Percentiles rank a stretch among this genome's conserved stretches.
These are phyloP conservation scores for Fusarium sororula DNA, from an alignment of 2,329 filamentous ascomycete species.

Conservation along the genomic window DNA sequence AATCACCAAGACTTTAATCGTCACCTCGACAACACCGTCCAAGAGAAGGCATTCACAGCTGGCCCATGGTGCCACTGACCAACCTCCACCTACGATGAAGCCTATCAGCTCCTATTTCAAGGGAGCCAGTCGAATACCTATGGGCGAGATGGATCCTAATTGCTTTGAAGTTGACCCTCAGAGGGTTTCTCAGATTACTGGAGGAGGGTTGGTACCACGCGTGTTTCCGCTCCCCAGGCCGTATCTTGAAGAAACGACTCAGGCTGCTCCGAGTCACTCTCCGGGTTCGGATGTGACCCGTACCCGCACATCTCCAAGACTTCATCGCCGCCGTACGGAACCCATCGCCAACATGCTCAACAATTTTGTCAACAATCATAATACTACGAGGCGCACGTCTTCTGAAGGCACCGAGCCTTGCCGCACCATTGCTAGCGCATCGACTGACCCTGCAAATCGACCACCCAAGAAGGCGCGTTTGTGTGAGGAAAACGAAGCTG, in stretches of 20 bases:
- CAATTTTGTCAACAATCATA: slow-evolving; percentile 35
- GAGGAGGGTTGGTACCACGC: slow-evolving; percentile 60
- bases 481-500: slow-evolving; percentile 58
- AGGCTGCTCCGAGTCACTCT: slow-evolving; percentile 17
- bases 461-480: slow-evolving; percentile 67
- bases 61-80: slow-evolving; percentile 30
- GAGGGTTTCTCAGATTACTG: slow-evolving; percentile 58
- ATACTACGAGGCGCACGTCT: slow-evolving; percentile 23
- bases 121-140: slow-evolving; percentile 59
- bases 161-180: slow-evolving; percentile 65
- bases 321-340: slow-evolving; percentile 62
- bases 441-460: slow-evolving; percentile 44
- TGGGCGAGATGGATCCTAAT: slow-evolving; percentile 71
- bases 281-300: slow-evolving; percentile 25
- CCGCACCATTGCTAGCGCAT: slow-evolving; percentile 5
- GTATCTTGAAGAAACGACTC: slow-evolving; percentile 56
- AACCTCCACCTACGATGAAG: slow-evolving; percentile 52
- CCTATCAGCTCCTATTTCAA: slow-evolving; percentile 66
- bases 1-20: slow-evolving; percentile 78
- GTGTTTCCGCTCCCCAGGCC: slow-evolving; percentile 68
- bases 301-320: slow-evolving; percentile 49
- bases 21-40: slow-evolving; percentile 53
- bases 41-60: slow-evolving; percentile 55
- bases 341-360: slow-evolving; percentile 58
- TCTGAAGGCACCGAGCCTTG: slow-evolving; percentile 17